These are phyloP conservation scores for Ephemerocybe angulata DNA, from an alignment of 768 basidiomycete species.

Conservation along the genomic window DNA sequence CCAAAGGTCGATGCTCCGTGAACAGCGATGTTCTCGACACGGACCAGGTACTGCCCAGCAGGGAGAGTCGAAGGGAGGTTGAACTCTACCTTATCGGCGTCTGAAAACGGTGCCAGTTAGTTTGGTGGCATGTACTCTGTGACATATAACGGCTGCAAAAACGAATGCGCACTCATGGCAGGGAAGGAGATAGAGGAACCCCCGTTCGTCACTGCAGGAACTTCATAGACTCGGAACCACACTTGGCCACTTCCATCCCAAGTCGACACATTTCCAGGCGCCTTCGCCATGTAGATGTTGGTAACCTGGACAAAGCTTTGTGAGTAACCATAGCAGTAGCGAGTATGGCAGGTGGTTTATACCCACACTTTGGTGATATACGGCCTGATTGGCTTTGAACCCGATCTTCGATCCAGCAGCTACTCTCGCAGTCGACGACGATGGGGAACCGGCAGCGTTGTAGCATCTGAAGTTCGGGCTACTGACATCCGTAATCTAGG, in stretches of 20 bases:
- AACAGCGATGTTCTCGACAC: slow-evolving; percentile 39
- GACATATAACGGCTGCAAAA: background rate
- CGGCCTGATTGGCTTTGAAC: slow-evolving; percentile 10
- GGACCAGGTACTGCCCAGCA: slow-evolving; percentile 35
- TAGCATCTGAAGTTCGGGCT: slow-evolving; percentile 16
- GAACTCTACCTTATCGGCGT: slow-evolving; percentile 23
- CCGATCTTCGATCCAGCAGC: slow-evolving; percentile 11
- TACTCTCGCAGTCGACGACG: slow-evolving; percentile 11
- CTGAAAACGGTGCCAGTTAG: background rate
- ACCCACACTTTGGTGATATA: slow-evolving; percentile 14
- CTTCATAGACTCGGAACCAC: slow-evolving; percentile 46
- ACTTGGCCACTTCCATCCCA: slow-evolving; percentile 40
- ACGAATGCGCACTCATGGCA: slow-evolving; percentile 23
- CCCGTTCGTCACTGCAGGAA: slow-evolving; percentile 37
- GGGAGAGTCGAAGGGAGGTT: slow-evolving; percentile 34
- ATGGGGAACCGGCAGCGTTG: slow-evolving; percentile 1
- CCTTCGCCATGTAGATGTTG: slow-evolving; percentile 47
- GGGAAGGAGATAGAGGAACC: slow-evolving; percentile 38
- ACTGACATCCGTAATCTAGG: slow-evolving; percentile 11
- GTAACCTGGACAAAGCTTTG: slow-evolving; percentile 20
- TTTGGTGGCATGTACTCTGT: background rate
- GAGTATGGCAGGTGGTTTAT: background rate
- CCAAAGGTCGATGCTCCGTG: slow-evolving; percentile 32
- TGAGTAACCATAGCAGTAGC: background rate
- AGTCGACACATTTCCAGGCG: slow-evolving; percentile 35